These are phyloP conservation scores for Coniochaeta prunicola DNA, from an alignment of 2,329 filamentous ascomycete species.

Conservation along the genomic window DNA sequence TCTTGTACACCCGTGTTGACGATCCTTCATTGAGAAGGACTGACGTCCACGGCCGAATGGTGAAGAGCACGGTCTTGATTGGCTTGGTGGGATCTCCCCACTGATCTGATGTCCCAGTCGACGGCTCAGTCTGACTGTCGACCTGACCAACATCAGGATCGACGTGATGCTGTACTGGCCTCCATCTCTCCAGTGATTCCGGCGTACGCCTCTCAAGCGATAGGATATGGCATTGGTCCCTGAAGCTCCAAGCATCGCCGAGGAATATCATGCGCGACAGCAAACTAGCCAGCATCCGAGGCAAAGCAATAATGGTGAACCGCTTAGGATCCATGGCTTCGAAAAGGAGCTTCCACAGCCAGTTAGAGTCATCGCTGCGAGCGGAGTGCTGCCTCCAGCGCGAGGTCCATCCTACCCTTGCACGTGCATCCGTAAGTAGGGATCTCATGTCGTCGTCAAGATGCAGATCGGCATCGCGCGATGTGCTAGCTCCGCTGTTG, in stretches of 20 bases:
- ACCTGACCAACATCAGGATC: background rate
- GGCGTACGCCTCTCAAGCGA: slow-evolving; percentile 21
- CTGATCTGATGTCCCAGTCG: background rate
- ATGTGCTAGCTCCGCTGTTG: background rate
- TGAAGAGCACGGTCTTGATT: slow-evolving; percentile 38
- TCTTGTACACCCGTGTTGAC: slow-evolving; percentile 61
- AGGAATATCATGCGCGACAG: slow-evolving; percentile 49
- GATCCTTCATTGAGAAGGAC: slow-evolving; percentile 69
- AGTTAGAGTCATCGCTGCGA: slow-evolving; percentile 25
- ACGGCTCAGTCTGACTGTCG: background rate
- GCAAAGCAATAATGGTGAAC: slow-evolving; percentile 53
- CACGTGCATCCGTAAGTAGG: background rate
- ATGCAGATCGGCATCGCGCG: background rate
- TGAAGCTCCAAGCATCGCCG: slow-evolving; percentile 56
- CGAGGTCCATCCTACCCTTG: background rate
- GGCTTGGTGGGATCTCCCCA: background rate
- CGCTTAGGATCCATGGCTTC: slow-evolving; percentile 41
- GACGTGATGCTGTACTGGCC: background rate
- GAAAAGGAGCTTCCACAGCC: slow-evolving; percentile 52
- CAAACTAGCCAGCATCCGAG: slow-evolving; percentile 53
- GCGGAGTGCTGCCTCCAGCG: slow-evolving; percentile 8
- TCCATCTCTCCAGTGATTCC: background rate
- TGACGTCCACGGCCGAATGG: slow-evolving; percentile 55
- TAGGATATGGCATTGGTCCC: slow-evolving; percentile 55
- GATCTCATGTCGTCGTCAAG: background rate